Conservation (phyloP, 1,284 basidiomycete species). For the Sphagnurus paluster region DNA sequence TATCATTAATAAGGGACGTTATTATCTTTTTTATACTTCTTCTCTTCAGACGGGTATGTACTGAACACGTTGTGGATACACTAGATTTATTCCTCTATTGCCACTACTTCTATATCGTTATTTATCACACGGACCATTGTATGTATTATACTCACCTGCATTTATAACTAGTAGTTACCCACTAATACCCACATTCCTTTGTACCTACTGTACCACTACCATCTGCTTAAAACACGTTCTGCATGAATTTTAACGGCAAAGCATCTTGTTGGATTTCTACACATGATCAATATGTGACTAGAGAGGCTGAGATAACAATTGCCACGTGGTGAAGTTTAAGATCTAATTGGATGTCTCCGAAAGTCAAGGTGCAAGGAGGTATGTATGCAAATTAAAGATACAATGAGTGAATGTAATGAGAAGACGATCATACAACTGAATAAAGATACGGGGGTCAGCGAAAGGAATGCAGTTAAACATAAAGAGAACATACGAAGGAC, state of each 20-base stretch:
- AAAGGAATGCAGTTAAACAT: neutral
- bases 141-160: no score
- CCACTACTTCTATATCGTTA: neutral
- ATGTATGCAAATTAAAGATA: slow-evolving; percentile 17
- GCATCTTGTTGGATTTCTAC: neutral
- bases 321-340: no score
- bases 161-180: neutral
- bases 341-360: no score
- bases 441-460: neutral
- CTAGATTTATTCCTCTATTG: neutral
- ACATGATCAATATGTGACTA: no score
- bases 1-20: no score
- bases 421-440: slow-evolving; percentile 41
- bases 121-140: neutral
- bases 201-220: neutral
- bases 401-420: slow-evolving; percentile 4
- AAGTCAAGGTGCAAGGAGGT: no score
- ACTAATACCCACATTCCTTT: neutral
- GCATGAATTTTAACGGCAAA: no score
- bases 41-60: no score
- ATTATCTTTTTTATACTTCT: neutral
- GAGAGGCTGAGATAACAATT: no score
- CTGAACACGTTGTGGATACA: no score
- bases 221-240: neutral
- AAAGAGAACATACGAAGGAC: slow-evolving; percentile 69